Percentiles rank a stretch among this genome's conserved stretches.
These are phyloP conservation scores for Leccinum disarticulatum DNA, from an alignment of 768 basidiomycete genomes.

Conservation along the genomic window DNA sequence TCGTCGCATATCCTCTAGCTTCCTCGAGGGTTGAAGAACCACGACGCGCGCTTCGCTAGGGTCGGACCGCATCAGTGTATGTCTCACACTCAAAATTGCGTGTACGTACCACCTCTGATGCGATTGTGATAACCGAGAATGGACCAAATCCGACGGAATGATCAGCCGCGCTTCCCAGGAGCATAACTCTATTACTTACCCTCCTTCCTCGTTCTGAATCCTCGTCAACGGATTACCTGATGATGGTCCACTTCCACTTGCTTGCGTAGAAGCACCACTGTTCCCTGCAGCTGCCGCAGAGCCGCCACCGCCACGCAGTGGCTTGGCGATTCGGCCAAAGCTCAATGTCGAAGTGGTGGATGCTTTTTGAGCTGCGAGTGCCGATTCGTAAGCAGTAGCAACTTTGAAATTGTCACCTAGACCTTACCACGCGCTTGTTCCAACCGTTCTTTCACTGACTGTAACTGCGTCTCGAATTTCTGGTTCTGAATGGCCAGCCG, in stretches of 20 bases:
- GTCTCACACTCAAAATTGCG: conserved; percentile 13
- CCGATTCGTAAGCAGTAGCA: conserved; percentile 31
- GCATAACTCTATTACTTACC: conserved; percentile 43
- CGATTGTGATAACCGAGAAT: conserved; percentile 17
- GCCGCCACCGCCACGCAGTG: conserved; percentile 91
- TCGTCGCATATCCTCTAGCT: conserved; percentile 25
- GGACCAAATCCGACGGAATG: conserved; percentile 17
- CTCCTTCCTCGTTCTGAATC: conserved; percentile 79
- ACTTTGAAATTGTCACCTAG: conserved; percentile 15
- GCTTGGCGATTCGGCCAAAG: conserved; percentile 96
- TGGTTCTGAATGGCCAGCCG: conserved; percentile 90
- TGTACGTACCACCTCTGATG: conserved; percentile 36
- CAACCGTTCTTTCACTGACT: conserved; percentile 87
- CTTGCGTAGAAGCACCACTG: conserved; percentile 40
- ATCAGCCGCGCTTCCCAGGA: conserved; percentile 14
- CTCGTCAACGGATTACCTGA: conserved; percentile 65
- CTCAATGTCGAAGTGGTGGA: conserved; percentile 68
- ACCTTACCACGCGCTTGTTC: conserved; percentile 87
- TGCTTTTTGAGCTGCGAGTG: conserved; percentile 65
- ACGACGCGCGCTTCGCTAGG: conserved; percentile 85
- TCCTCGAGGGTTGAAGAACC: conserved; percentile 89
- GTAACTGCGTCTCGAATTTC: conserved; percentile 92
- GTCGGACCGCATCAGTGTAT: conserved; percentile 22
- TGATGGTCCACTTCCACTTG: conserved; percentile 43
- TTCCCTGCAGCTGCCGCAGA: conserved; percentile 39